phyloP scores from a whole-genome alignment of 2,329 filamentous ascomycete species.

The Penicillium sp. region DNA sequence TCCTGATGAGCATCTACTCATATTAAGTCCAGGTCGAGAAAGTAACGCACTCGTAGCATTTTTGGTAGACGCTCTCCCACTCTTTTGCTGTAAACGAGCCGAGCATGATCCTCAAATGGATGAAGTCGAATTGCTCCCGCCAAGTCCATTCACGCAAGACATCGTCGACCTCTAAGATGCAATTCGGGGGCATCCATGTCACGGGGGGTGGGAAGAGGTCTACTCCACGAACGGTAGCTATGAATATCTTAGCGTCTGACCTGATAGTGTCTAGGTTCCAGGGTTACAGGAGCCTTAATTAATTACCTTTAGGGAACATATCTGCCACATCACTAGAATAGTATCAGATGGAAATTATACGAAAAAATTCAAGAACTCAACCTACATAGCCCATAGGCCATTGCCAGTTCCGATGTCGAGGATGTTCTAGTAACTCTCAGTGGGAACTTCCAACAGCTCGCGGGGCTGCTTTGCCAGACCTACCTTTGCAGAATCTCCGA shows the following conservation, averaged over 20 bases:
- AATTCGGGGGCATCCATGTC: slow-evolving; percentile 11
- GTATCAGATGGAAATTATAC: neutral
- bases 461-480: neutral
- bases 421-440: neutral
- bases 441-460: too few species aligned
- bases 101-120: slow-evolving; percentile 10
- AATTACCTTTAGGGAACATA: neutral
- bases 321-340: slow-evolving; percentile 1
- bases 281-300: neutral
- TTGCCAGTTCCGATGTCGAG: slow-evolving; percentile 11
- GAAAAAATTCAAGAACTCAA: neutral
- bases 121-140: slow-evolving; percentile 9
- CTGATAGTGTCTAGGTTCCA: too few species aligned
- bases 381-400: slow-evolving; percentile 7
- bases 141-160: slow-evolving; percentile 11
- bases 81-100: slow-evolving; percentile 1
- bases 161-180: slow-evolving; percentile 12
- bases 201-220: slow-evolving; percentile 9
- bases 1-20: neutral
- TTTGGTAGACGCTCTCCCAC: slow-evolving; percentile 1
- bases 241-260: neutral
- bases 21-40: too few species aligned
- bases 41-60: slow-evolving; percentile 1
- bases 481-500: slow-evolving; percentile 3
- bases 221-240: slow-evolving; percentile 9